Base-by-base conservation (phyloP, 352 stramenopile genomes). In the Pythium rishiriense region DNA sequence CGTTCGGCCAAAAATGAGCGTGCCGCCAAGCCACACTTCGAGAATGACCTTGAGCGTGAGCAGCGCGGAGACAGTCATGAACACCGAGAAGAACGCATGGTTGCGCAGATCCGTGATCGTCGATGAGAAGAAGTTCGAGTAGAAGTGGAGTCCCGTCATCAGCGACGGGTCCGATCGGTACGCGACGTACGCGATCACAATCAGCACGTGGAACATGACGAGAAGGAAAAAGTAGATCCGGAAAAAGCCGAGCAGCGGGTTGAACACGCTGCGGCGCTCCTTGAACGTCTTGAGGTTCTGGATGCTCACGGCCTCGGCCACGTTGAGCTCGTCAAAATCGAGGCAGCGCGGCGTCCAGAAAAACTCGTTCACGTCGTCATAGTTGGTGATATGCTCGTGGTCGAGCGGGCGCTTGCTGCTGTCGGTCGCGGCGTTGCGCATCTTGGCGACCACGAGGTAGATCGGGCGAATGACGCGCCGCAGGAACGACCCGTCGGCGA, bases 331-430 rank as follows among this genome's bases (percentile, higher is more conserved):
- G 66, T 96, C 85, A 72, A 93, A 96, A 41, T 87, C 55, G 7
- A 96, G 73, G 43, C 88, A 95, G 22, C 71, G 73, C 33, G 78
- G 69, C 51, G 72, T 79, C 88, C 88, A 96, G 68, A 96, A 96
- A 62, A 96, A 95, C 71, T 96, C 88, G 72, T 96, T 96, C 55
- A 94, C 79, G 66, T 96, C 88, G 74, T 96, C 88, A 54, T 96
- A 96, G 68, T 96, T 96, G 39, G 85, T 91, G 63, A 94, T 84
- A 61, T 94, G 87, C 68, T 91, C 90, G 75, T 95, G 86, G 66
- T 96, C 87, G 0, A 81, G 69, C 7, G 73, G 53, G 12, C 62
- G 59, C 46, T 66, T 52, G 7, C 56, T 62, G 14, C 56, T 60
- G 15, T 65, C 67, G 24, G 76, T 75, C 12, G 63, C 52, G 1